Evolutionary conservation across 306 rosid species (phyloP), one percentile per base, ranked within the genome.

Genomic region (Glycine soja): DNA sequence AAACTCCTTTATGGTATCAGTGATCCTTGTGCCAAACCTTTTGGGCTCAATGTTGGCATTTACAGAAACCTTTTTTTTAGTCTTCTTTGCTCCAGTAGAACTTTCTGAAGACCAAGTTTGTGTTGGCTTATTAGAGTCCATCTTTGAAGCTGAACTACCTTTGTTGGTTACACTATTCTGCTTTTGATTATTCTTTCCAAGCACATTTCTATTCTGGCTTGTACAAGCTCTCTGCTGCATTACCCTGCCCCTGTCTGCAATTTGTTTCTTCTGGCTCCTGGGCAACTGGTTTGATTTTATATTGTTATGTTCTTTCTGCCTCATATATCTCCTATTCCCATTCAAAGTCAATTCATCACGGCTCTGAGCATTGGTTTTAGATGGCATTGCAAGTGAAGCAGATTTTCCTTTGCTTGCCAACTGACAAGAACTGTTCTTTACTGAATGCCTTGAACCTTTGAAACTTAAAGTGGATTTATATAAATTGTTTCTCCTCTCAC

Each of bases 161-260:
- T 74, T 90, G 56, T n/a, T 80, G 61, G 85, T 57, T 24, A 73
- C 45, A 67, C 78, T 58, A 84, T 89, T 90, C 89, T 88, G 92
- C 86, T 90, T 92, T 81, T 83, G 93, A 72, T 88, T 90, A 78
- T 90, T 90, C 82, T 82, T 91, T 80, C 84, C 84, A 61, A 91
- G 90, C 45, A 84, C 85, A 67, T 78, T 76, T 65, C 67, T 78
- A 76, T 83, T 77, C 80, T 78, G 84, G 72, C 75, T 73, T 24
- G 70, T 10, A 50, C 82, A 72, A 84, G 77, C 73, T 83, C 83
- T 93, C 78, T 81, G 89, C 79, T 85, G 92, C 77, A 53, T 58
- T 40, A 76, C 36, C 53, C 70, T 13, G 30, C 50, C 50, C 2
- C 30, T 83, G 84, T 81, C 91, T 66, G 40, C 18, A 71, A 64